Conservation (phyloP, 192 early-diverging fungal species). For the Coemansia sp. region DNA sequence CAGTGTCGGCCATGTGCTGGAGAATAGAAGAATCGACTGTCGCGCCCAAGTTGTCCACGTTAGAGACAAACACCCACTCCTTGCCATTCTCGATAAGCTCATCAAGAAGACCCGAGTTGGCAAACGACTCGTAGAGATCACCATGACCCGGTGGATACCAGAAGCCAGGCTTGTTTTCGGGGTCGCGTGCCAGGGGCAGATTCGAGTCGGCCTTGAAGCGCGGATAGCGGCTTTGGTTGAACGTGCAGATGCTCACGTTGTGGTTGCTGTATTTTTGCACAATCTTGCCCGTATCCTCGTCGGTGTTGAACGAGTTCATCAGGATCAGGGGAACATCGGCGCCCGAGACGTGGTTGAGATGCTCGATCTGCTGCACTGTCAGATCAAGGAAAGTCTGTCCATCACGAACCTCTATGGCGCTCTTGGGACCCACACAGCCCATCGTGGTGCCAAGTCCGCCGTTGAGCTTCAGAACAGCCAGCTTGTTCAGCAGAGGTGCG, state of each 20-base stretch:
- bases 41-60: constrained; percentile 98
- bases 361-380: constrained; percentile 98
- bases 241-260: constrained; percentile 90
- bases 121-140: constrained; percentile 94
- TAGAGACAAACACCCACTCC: constrained; percentile 98
- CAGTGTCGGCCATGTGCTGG: constrained; percentile 83
- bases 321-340: constrained; percentile 95
- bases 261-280: constrained; percentile 97
- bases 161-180: constrained; percentile 57
- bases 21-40: constrained; percentile 93
- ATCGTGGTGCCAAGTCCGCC: constrained; percentile 99
- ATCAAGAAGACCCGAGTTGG: constrained; percentile 92
- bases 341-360: constrained; percentile 84
- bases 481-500: constrained; percentile 73
- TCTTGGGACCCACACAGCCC: constrained; percentile 98
- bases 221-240: constrained; percentile 96
- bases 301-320: constrained; percentile 99
- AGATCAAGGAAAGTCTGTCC: constrained; percentile 98
- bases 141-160: constrained; percentile 98
- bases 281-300: constrained; percentile 94
- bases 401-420: constrained; percentile 97
- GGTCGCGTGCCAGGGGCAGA: constrained; percentile 75
- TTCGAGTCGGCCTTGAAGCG: constrained; percentile 91
- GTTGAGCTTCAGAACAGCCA: constrained; percentile 98
- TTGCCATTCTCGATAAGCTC: constrained; percentile 91